Evolutionary conservation across 768 basidiomycete genomes (phyloP), one percentile per base, ranked within the genome.

Genomic region (Amanita thiersii): DNA sequence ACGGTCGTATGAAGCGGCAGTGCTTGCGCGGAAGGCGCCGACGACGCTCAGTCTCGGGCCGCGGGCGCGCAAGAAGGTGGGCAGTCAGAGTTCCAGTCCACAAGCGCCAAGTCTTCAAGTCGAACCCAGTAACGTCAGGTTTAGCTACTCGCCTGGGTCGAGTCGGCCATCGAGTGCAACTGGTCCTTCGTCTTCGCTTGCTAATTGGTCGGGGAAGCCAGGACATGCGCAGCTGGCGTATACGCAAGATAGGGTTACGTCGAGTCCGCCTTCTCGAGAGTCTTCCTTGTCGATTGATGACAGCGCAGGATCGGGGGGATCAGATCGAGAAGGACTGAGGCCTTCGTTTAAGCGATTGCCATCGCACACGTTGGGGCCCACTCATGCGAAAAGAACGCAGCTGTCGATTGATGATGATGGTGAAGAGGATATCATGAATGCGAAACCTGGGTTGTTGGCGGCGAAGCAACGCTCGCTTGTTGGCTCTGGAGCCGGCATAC

Each of bases 271-370:
- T 2, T 63, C 63, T 5, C 50, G 57, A 8, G 57, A 51, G 21
- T 61, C 58, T 3, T 59, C 56, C 2, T 51, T 64, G 14, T 63
- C 63, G 7, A 49, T 62, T 14, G 65, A 62, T 11, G 59, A 59
- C n/a, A 60, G 55, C 5, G 49, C 24, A 52, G 49, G 44, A 24
- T 56, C 52, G 40, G 57, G 53, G 9, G 59, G 47, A 42, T 62
- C 58, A n/a, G 44, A 43, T 52, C 47, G 40, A 38, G 31, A 41
- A 15, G 48, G 45, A 19, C 50, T 56, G 26, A 55, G 85, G 1
- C 85, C 85, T 8, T 69, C 77, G 20, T 86, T 84, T 53, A 88
- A 88, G 65, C 65, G 85, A 33, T 56, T 83, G 26, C 76, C 85
- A 1, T 82, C 80, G 35, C 81, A 83, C 61, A 81, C 81, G 7